These are phyloP conservation scores for Fusarium torulosum DNA, from an alignment of 2,329 filamentous ascomycete genomes.

Conservation along the genomic window DNA sequence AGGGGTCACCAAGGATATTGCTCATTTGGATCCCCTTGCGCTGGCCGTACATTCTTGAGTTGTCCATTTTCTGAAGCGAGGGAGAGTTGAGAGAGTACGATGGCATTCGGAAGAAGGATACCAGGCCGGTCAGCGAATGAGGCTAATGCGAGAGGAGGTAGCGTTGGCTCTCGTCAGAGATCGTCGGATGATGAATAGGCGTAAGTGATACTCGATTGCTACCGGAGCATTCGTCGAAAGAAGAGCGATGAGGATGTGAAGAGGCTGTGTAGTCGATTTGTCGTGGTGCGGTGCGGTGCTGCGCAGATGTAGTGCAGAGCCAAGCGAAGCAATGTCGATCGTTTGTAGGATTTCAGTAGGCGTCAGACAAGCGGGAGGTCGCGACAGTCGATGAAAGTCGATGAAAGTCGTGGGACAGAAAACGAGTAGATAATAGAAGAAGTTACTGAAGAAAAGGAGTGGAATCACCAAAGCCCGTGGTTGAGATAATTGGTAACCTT, in stretches of 20 bases:
- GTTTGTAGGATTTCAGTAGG: conserved; percentile 27
- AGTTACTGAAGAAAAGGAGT: conserved; percentile 43
- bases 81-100: conserved; percentile 78
- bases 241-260: conserved; percentile 18
- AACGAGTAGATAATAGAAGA: conserved; percentile 38
- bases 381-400: conserved; percentile 21
- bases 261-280: conserved; percentile 31
- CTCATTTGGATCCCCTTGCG: conserved; percentile 78
- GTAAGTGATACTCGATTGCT: conserved; percentile 44
- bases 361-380: conserved; percentile 24
- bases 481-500: conserved; percentile 27
- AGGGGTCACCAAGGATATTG: conserved; percentile 96
- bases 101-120: conserved; percentile 70
- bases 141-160: conserved; percentile 16
- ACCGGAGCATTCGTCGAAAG: conserved; percentile 48
- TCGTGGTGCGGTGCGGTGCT: conserved; percentile 1
- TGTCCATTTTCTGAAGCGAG: conserved; percentile 85
- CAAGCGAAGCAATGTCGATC: conserved; percentile 36
- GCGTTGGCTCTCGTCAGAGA: conserved; percentile 33
- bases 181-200: conserved; percentile 14
- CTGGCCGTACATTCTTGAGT: conserved; percentile 69
- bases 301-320: conserved; percentile 15
- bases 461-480: conserved; percentile 41
- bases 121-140: conserved; percentile 23
- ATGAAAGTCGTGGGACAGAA: conserved; percentile 36